Evolutionary conservation across 2,329 filamentous ascomycete species (phyloP).

Genomic region (Pseudovirgaria hyperparasitica): DNA sequence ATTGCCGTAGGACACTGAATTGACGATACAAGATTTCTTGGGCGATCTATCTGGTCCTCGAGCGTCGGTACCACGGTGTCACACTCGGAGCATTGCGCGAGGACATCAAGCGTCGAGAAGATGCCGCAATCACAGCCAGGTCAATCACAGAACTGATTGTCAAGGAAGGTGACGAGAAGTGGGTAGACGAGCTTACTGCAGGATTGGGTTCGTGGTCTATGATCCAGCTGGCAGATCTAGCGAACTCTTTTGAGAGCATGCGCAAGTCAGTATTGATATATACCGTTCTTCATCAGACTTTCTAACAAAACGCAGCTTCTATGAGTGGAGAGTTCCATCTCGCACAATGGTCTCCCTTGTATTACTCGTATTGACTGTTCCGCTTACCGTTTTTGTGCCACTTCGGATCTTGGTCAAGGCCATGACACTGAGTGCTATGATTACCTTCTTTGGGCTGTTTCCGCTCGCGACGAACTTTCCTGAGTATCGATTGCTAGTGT

Average conservation of each 20-base stretch:
- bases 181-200: slow-evolving; percentile 18
- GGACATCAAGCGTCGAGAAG: slow-evolving; percentile 18
- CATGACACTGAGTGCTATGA: slow-evolving; percentile 14
- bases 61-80: slow-evolving; percentile 10
- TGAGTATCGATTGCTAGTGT: slow-evolving; percentile 22
- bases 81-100: slow-evolving; percentile 16
- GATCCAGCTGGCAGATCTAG: slow-evolving; percentile 21
- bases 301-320: slow-evolving; percentile 13
- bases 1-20: not conserved
- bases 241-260: slow-evolving; percentile 20
- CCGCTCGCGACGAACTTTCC: slow-evolving; percentile 20
- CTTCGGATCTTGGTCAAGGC: slow-evolving; percentile 17
- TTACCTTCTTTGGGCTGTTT: slow-evolving; percentile 22
- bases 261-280: slow-evolving; percentile 17
- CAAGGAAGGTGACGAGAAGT: slow-evolving; percentile 22
- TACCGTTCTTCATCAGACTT: not conserved
- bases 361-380: slow-evolving; percentile 10
- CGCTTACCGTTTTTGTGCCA: slow-evolving; percentile 13
- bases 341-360: slow-evolving; percentile 14
- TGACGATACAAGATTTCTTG: slow-evolving; percentile 9
- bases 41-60: slow-evolving; percentile 12
- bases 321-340: slow-evolving; percentile 21
- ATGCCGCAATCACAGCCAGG: slow-evolving; percentile 17
- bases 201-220: slow-evolving; percentile 20
- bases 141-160: slow-evolving; percentile 23